Evolutionary conservation across 352 stramenopile species (phyloP).

Genomic region (Phytopythium delawarense): DNA sequence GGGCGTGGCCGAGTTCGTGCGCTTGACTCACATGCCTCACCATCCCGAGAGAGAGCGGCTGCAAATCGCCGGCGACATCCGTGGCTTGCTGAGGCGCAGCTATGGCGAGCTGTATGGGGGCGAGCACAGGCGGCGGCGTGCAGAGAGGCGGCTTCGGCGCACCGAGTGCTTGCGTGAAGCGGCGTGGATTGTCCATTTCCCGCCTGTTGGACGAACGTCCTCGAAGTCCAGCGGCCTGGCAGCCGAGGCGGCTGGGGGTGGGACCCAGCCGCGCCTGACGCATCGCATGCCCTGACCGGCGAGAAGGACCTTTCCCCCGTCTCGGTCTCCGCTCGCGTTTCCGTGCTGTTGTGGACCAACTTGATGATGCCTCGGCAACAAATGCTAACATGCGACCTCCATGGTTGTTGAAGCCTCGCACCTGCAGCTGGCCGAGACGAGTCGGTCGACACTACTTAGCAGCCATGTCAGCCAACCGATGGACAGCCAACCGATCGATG

Average conservation of each 20-base stretch:
- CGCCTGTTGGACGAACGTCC: neutral
- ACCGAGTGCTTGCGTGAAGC: neutral
- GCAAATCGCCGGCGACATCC: neutral
- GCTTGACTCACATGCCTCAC: neutral
- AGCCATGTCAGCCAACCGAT: too few relatives aligned
- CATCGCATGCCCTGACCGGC: neutral
- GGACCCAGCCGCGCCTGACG: neutral
- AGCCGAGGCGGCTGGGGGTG: neutral
- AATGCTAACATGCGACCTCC: too few relatives aligned
- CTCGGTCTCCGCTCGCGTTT: neutral
- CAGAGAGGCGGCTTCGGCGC: neutral
- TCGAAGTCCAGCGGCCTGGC: neutral
- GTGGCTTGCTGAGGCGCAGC: neutral
- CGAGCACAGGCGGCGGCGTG: neutral
- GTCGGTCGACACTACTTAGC: too few relatives aligned
- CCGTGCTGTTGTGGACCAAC: conserved; percentile 7
- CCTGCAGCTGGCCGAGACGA: too few relatives aligned
- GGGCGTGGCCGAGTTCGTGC: neutral
- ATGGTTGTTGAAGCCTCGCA: too few relatives aligned
- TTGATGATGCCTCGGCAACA: neutral
- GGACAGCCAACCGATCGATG: too few relatives aligned
- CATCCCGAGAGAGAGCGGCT: neutral
- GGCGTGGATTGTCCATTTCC: conserved; percentile 2
- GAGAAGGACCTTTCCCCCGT: conserved; percentile 8
- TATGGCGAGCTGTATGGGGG: neutral